These are phyloP conservation scores for Ascoidea tarda DNA, from an alignment of 805 yeast species.

Conservation along the genomic window DNA sequence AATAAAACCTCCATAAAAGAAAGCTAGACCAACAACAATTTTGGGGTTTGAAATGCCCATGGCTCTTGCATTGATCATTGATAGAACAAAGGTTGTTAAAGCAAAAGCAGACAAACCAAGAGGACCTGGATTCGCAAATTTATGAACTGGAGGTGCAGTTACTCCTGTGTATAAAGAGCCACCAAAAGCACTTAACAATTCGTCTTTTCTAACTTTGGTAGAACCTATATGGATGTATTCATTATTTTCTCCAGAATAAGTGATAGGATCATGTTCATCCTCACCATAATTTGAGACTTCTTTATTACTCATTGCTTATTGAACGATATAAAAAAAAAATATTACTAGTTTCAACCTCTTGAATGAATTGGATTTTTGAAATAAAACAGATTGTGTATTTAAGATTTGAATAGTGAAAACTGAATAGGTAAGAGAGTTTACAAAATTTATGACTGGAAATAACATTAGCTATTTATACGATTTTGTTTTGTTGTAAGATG, in stretches of 20 bases:
- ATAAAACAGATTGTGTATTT: too few relatives aligned
- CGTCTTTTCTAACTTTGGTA: constrained; percentile 48
- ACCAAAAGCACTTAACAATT: constrained; percentile 57
- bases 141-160: constrained; percentile 38
- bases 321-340: too few relatives aligned
- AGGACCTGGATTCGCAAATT: constrained; percentile 55
- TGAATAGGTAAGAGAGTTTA: too few relatives aligned
- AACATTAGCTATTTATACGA: too few relatives aligned
- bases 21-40: constrained; percentile 41
- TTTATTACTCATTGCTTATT: too few relatives aligned
- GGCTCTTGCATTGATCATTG: constrained; percentile 40
- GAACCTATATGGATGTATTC: constrained; percentile 61
- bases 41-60: constrained; percentile 36
- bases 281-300: too few relatives aligned
- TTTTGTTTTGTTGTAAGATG: too few relatives aligned
- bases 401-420: too few relatives aligned
- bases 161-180: constrained; percentile 71
- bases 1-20: constrained; percentile 48
- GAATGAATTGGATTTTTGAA: too few relatives aligned
- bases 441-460: too few relatives aligned
- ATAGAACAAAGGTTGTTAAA: constrained; percentile 44
- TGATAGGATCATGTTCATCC: too few relatives aligned
- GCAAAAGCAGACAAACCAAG: constrained; percentile 50
- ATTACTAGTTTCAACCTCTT: too few relatives aligned
- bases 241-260: background rate